Base-by-base conservation (phyloP, 1,284 basidiomycete species). In the Ganoderma meredithae region DNA sequence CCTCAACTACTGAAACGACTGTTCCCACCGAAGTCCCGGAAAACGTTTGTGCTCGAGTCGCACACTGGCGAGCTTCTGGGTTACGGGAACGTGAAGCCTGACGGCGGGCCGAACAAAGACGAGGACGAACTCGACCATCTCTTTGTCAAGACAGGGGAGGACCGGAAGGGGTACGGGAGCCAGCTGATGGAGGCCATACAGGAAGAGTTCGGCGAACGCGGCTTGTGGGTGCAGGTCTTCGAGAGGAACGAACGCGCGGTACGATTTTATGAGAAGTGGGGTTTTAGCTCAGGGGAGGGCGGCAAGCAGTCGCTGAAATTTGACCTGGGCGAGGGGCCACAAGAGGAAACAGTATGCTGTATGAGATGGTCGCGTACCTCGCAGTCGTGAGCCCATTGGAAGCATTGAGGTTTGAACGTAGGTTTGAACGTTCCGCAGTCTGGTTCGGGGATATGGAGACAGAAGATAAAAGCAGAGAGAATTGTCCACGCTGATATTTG, bases 51-150 rank as follows among this genome's bases (percentile, higher is more conserved):
- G 31, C 71, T 73, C 43, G 69, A 68, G 60, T 47, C 64, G 19
- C 63, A 66, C 22, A 69, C 69, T 6, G 66, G 67, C 12, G 65
- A 66, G 55, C 62, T 69, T 39, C 55, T 70, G 31, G 69, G 58
- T 12, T 71, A 71, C 52, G 69, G 44, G 39, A 65, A 55, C 47
- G 69, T 71, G 58, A 69, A 71, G 62, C 64, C 64, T 12, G 55
- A 52, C 25, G 60, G 62, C 31, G 59, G 59, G 2, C 63, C 62
- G 22, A 60, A 49, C 5, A 58, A 43, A 0, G 64, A 65, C 25
- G 61, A 43, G 27, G 61, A 65, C 64, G 72, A 73, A 59, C 59
- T 73, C 36, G 72, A 69, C 61, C 71, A 69, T 66, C 62, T 72
- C 60, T 72, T 69, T 61, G 64, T 73, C 41, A 69, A 63, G 44